phyloP scores from a whole-genome alignment of 73 alveolate genomes.

The Loxodes magnus region DNA sequence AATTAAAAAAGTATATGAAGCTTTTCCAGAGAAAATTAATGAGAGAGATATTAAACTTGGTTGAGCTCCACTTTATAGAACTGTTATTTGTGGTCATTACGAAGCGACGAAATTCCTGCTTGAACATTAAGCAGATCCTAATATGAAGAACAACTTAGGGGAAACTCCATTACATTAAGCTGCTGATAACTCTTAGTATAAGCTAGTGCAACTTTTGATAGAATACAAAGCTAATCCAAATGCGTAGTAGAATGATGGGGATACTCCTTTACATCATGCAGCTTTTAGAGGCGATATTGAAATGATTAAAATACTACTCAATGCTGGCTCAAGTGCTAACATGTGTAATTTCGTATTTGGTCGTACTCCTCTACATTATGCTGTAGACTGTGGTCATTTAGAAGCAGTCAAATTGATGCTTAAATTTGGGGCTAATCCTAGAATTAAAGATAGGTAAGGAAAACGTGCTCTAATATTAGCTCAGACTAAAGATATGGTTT shows the following conservation, averaged over 20 bases:
- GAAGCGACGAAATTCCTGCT: constrained; percentile 60
- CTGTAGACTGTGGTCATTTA: constrained; percentile 38
- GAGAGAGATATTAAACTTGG: constrained; percentile 18
- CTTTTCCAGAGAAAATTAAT: background rate
- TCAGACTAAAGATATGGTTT: too few species aligned
- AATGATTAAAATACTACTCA: constrained; percentile 42
- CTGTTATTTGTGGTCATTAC: constrained; percentile 62
- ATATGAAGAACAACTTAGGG: constrained; percentile 40
- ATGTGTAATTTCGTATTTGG: constrained; percentile 38
- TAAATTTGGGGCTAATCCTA: constrained; percentile 38
- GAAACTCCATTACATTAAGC: constrained; percentile 54
- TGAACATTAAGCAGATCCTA: constrained; percentile 55
- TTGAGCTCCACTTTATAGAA: constrained; percentile 57
- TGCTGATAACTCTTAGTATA: constrained; percentile 40
- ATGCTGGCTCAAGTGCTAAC: constrained; percentile 49
- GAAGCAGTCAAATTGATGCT: constrained; percentile 52
- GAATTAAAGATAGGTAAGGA: constrained; percentile 16
- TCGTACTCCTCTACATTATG: constrained; percentile 50
- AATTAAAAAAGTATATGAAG: background rate
- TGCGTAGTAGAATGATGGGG: constrained; percentile 39
- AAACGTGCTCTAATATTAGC: too few species aligned
- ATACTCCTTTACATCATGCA: constrained; percentile 77
- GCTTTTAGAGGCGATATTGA: constrained; percentile 66
- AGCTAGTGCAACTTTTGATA: constrained; percentile 33
- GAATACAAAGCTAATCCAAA: constrained; percentile 43